These are phyloP conservation scores for Limtongia smithiae DNA, from an alignment of 805 yeast genomes.

Conservation along the genomic window DNA sequence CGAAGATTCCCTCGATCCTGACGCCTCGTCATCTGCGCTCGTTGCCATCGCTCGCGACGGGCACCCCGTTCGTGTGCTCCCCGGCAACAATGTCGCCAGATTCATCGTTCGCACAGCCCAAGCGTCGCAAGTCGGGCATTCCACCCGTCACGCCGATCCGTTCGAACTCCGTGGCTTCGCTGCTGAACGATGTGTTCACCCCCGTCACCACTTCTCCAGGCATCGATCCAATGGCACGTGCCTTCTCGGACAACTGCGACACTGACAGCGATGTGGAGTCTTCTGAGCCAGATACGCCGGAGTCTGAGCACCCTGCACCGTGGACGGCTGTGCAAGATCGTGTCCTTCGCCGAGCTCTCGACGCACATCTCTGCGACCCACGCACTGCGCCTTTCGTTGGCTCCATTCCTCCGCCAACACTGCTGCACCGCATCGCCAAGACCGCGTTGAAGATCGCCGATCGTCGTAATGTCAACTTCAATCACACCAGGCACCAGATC, in stretches of 20 bases:
- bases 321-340: conserved; percentile 10
- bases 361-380: conserved; percentile 16
- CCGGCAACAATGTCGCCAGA: neutral
- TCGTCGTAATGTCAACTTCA: neutral
- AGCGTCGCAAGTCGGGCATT: conserved; percentile 2
- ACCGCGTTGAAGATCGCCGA: conserved; percentile 6
- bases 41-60: neutral
- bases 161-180: neutral
- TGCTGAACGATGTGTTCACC: too few species aligned
- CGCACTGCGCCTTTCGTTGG: conserved; percentile 21
- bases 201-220: neutral
- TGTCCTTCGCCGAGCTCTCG: conserved; percentile 13
- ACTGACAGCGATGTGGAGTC: neutral
- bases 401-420: conserved; percentile 12
- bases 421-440: conserved; percentile 13
- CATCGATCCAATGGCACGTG: neutral
- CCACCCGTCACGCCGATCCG: conserved; percentile 14
- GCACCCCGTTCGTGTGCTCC: neutral
- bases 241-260: neutral
- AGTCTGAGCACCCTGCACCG: neutral
- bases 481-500: neutral
- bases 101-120: neutral
- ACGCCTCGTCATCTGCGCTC: conserved; percentile 2
- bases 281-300: conserved; percentile 15
- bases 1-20: conserved; percentile 3